Evolutionary conservation across 169 alveolate genomes (phyloP).

Genomic region (Plasmodium cynomolgi): DNA sequence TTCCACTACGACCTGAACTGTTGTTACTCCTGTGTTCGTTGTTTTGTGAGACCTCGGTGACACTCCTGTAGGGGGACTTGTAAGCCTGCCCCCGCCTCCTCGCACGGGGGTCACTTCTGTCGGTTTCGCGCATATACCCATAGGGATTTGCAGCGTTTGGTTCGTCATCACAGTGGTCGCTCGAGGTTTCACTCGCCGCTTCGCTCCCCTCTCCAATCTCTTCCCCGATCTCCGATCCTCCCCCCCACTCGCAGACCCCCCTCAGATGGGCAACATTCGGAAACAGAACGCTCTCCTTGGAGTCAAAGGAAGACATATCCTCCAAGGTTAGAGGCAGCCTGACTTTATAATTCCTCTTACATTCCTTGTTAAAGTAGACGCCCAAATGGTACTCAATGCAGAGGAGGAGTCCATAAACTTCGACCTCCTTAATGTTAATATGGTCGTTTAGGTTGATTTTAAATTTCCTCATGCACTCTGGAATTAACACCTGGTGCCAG

Average conservation of each 20-base stretch:
- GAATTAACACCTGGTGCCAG: constrained; percentile 56
- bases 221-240: background rate
- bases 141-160: background rate
- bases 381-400: constrained; percentile 70
- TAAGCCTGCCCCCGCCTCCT: background rate
- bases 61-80: background rate
- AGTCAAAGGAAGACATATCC: constrained; percentile 38
- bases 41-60: background rate
- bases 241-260: background rate
- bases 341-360: constrained; percentile 32
- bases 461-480: constrained; percentile 42
- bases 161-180: background rate
- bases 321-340: constrained; percentile 57
- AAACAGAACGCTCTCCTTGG: constrained; percentile 17
- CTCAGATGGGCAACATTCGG: constrained; percentile 36
- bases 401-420: constrained; percentile 32
- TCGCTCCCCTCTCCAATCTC: background rate
- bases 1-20: background rate
- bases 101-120: background rate
- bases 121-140: background rate
- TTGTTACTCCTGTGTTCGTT: background rate
- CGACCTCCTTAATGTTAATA: constrained; percentile 42
- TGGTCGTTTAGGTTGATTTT: constrained; percentile 35
- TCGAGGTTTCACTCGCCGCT: background rate
- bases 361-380: constrained; percentile 42